Base-by-base conservation (phyloP, 768 basidiomycete species). In the Leccinum boreale region DNA sequence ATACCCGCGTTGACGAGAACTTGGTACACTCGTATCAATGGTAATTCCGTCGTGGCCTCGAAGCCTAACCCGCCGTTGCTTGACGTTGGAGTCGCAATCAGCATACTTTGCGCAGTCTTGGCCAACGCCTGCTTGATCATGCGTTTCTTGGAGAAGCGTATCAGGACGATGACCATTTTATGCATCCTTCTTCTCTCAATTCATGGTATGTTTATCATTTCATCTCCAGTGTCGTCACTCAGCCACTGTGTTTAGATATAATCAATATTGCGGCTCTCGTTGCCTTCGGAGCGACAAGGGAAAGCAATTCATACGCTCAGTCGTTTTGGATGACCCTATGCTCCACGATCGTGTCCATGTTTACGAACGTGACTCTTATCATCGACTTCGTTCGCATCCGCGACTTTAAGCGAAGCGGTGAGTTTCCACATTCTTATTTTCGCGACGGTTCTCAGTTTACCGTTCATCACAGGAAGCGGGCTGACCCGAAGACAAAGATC, bases 311-410 rank as follows among this genome's bases (percentile, higher is more conserved):
- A 0, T 89, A 85, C 58, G 85, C 79, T 0, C 79, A 85, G 65
- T 74, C 87, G 0, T 91, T 85, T 66, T 94, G 91, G 91, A 80
- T 87, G 70, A 87, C 85, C 3, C 74, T 91, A 12, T 89, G 87
- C 65, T 89, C 87, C 0, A 93, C 90, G 0, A 75, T 85, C 5
- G 81, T 80, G 1, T 87, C 89, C 0, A 72, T 81, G 2, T 70
- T 85, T 51, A 86, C 84, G 12, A 94, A 89, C 62, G 59, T 86
- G 26, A 89, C 86, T 0, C 73, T 94, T 3, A 77, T 88, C 9
- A 69, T 78, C 42, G 92, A 94, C 64, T 74, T 84, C 33, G 49
- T 81, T 6, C 71, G 66, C 14, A 91, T 85, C 0, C 75, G 79
- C 1, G 79, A 90, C 55, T 93, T 94, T 62, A 71, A 74, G 2